phyloP scores from a whole-genome alignment of 2,329 filamentous ascomycete genomes.

The Pestalotiopsis sp. region DNA sequence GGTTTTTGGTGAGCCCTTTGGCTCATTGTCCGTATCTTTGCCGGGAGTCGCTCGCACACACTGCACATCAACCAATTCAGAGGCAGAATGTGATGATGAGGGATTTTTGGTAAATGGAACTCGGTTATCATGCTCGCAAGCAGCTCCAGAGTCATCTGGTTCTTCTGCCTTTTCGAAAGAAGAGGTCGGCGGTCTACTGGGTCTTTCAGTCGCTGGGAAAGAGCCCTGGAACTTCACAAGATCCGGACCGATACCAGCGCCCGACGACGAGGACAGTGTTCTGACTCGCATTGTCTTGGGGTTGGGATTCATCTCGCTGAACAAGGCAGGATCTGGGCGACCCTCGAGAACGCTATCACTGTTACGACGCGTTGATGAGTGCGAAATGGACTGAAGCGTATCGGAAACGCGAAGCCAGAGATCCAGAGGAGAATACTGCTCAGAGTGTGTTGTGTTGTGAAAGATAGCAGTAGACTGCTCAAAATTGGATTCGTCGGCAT shows the following conservation, averaged over 20 bases:
- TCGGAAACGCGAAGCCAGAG: conserved; percentile 28
- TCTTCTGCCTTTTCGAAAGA: neutral
- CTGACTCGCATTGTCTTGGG: conserved; percentile 2
- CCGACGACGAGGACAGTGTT: neutral
- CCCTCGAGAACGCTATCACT: conserved; percentile 9
- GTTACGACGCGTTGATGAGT: conserved; percentile 9
- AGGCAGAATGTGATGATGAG: neutral
- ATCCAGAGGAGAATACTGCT: conserved; percentile 28
- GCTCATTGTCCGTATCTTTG: neutral
- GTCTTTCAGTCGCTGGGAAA: neutral
- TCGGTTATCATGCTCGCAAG: neutral
- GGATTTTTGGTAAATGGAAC: neutral
- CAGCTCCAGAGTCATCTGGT: neutral
- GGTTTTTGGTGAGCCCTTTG: neutral
- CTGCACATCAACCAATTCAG: neutral
- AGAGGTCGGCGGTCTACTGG: neutral
- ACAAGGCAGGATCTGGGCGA: neutral
- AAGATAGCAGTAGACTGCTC: conserved; percentile 14
- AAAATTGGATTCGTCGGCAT: neutral
- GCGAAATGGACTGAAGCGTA: conserved; percentile 3
- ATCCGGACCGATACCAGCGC: neutral
- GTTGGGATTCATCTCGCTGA: neutral
- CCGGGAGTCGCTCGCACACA: neutral
- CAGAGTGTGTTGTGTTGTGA: conserved; percentile 18
- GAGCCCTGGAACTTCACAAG: neutral